Evolutionary conservation across 2,329 filamentous ascomycete genomes (phyloP).

Genomic region (Fusarium fujikuroi): DNA sequence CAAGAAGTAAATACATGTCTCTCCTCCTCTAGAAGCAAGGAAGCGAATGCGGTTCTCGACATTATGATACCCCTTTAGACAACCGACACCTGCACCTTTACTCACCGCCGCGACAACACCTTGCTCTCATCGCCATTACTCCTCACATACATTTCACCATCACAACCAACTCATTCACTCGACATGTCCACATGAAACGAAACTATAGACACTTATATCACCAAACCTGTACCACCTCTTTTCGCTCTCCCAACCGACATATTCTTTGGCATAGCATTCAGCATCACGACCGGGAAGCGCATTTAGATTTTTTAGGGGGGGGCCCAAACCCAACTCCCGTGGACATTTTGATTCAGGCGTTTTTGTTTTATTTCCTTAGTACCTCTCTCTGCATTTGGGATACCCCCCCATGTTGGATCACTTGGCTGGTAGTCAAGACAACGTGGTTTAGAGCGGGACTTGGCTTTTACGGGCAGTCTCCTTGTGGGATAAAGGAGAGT

Average conservation of each 20-base stretch:
- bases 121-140: slow-evolving; percentile 17
- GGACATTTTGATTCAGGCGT: slow-evolving; percentile 32
- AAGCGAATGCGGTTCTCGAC: slow-evolving; percentile 20
- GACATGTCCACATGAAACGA: slow-evolving; percentile 32
- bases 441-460: slow-evolving; percentile 3
- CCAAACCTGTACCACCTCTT: slow-evolving; percentile 26
- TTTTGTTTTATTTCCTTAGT: slow-evolving; percentile 17
- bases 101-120: slow-evolving; percentile 10
- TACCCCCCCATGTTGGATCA: slow-evolving; percentile 40
- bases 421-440: background rate
- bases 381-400: slow-evolving; percentile 36
- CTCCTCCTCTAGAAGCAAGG: background rate
- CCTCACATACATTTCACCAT: slow-evolving; percentile 5
- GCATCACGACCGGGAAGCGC: slow-evolving; percentile 28
- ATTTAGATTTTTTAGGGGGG: slow-evolving; percentile 35
- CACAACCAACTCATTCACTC: slow-evolving; percentile 24
- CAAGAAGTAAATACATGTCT: slow-evolving; percentile 44
- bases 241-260: slow-evolving; percentile 16
- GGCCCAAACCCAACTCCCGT: background rate
- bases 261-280: slow-evolving; percentile 18
- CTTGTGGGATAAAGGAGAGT: slow-evolving; percentile 7
- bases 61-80: slow-evolving; percentile 39
- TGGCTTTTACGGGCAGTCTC: background rate
- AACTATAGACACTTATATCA: slow-evolving; percentile 38
- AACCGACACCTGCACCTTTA: background rate